Evolutionary conservation across 148 eudicot genomes (phyloP).

Genomic region (Cornus suecica): DNA sequence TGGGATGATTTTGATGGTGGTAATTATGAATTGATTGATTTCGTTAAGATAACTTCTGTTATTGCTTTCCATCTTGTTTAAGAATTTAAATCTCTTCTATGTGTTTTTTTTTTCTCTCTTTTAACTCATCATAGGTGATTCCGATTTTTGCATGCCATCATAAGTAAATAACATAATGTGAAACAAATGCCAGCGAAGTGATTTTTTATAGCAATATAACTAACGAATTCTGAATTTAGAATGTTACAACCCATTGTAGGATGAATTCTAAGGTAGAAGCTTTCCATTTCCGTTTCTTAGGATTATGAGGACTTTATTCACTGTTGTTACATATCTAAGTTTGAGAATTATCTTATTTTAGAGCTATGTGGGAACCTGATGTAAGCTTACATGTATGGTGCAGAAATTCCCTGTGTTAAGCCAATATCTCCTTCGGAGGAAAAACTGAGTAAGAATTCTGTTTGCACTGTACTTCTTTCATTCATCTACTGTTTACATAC

Average conservation of each 20-base stretch:
- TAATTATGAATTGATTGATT: too few relatives aligned
- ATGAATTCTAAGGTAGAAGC: not conserved
- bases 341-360: not conserved
- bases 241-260: not conserved
- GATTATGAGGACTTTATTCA: not conserved
- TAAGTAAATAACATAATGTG: not conserved
- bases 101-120: too few relatives aligned
- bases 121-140: not conserved
- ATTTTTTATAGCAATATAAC: not conserved
- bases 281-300: not conserved
- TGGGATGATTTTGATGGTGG: too few relatives aligned
- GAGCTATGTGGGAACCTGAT: not conserved
- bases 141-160: not conserved
- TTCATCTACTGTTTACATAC: not conserved
- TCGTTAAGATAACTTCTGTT: not conserved
- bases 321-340: not conserved
- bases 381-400: slow-evolving; percentile 1
- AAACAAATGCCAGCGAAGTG: not conserved
- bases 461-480: not conserved
- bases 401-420: slow-evolving; percentile 56
- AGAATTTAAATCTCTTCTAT: too few relatives aligned
- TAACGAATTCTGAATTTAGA: not conserved
- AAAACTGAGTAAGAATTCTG: slow-evolving; percentile 29
- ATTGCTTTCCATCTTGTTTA: too few relatives aligned
- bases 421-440: slow-evolving; percentile 22